Base-by-base conservation (phyloP, 2,329 filamentous ascomycete species). In the Onygenales sp. region DNA sequence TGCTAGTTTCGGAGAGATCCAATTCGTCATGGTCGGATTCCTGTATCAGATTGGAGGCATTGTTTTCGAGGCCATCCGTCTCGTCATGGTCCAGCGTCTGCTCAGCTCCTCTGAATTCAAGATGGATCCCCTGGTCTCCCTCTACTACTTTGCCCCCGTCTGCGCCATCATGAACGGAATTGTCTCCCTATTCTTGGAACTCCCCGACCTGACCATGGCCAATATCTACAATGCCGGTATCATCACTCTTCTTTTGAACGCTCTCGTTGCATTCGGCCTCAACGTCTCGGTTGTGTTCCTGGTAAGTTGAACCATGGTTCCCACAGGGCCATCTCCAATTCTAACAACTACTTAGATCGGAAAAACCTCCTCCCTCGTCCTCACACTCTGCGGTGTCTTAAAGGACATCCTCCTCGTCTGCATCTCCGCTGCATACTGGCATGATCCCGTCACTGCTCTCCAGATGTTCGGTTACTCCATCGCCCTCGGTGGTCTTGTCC, bases 1-100 rank as follows among this genome's bases (percentile, higher is more conserved):
- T 66, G 93, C 93, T 49, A 95, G 92, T 1, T 82, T 95, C 58
- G 93, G 93, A 65, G 93, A 98, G 77, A 94, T 98, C 72, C 85
- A 91, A 68, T 98, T 98, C 68, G 86, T 74, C 62, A 61, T 74
- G 54, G 63, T 80, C 42, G 83, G 83, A 46, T 83, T 87, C 68
- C 57, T 84, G 36, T 86, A 80, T 71, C 88, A 93, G 73, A 67
- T 86, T 52, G 85, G 79, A 55, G 88, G 87, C 58, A 87, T 91
- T 60, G 67, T 85, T 49, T 92, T 91, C 65, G 88, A 94, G 74
- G 87, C 88, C 44, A 78, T 87, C 57, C 84, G 88, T 56, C 75
- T 93, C 58, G 85, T 90, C 71, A 88, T 94, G 86, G 87, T 93
- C 54, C 86, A 94, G 73, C 83, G 86, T 56, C 77, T 95, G 62